phyloP scores from a whole-genome alignment of 345 rosid genomes.

The Syzygium aromaticum region DNA sequence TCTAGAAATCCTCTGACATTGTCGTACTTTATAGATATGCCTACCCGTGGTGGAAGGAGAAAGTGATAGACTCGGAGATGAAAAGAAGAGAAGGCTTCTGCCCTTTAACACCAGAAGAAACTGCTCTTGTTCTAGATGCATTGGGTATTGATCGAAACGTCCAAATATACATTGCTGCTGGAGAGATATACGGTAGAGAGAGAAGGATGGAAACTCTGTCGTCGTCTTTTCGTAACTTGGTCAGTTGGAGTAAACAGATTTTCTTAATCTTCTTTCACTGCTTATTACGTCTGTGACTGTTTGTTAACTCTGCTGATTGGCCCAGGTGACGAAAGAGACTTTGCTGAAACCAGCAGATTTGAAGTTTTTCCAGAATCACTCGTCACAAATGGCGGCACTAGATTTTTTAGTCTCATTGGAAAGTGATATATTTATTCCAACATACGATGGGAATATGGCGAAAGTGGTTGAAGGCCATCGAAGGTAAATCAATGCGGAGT shows the following conservation, averaged over 20 bases:
- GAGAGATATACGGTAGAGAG: slow-evolving; percentile 86
- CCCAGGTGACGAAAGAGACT: slow-evolving; percentile 85
- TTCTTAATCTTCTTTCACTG: background rate
- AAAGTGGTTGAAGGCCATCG: slow-evolving; percentile 99
- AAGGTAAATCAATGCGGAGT: slow-evolving; percentile 30
- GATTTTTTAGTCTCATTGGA: slow-evolving; percentile 86
- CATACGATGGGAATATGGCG: slow-evolving; percentile 95
- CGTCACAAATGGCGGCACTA: slow-evolving; percentile 89
- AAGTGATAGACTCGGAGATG: slow-evolving; percentile 67
- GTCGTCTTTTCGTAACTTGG: slow-evolving; percentile 72
- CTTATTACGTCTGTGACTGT: background rate
- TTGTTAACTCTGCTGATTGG: background rate
- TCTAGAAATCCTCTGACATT: background rate
- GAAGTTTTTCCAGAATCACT: slow-evolving; percentile 60
- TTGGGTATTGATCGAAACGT: slow-evolving; percentile 67
- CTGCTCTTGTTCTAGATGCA: slow-evolving; percentile 65
- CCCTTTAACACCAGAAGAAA: slow-evolving; percentile 97
- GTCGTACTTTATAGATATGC: slow-evolving; percentile 43
- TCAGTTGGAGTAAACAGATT: slow-evolving; percentile 17
- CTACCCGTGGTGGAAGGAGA: slow-evolving; percentile 85
- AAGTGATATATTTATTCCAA: slow-evolving; percentile 89
- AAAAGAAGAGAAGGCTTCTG: slow-evolving; percentile 90
- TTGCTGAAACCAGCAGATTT: slow-evolving; percentile 56
- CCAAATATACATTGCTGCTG: slow-evolving; percentile 92
- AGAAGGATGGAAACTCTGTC: slow-evolving; percentile 59